Base-by-base conservation (phyloP, 345 rosid genomes). In the Salix brachista region DNA sequence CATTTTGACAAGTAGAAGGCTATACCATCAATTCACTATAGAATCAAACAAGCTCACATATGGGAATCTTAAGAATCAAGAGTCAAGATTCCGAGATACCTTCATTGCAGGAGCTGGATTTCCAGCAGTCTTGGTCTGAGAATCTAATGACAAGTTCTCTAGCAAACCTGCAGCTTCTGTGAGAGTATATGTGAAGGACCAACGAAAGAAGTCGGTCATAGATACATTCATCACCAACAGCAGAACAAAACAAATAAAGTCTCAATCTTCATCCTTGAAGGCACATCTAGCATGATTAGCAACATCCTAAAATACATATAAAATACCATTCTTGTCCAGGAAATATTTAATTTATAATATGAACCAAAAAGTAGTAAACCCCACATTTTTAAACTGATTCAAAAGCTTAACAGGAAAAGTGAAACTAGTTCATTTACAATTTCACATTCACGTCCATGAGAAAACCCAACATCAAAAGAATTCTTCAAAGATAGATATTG, bases 91-190 rank as follows among this genome's bases (percentile, higher is more conserved):
- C 36, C 1, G 13, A 50, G 11, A 37, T 84, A 90, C 97, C 92
- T 87, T 84, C 66, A 76, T 73, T 28, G 75, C 72, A 34, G 69
- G 75, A 54, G 86, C 85, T 32, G 84, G 44, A 68, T 65, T 83
- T 75, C 83, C 87, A 76, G 65, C 56, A 34, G 84, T 54, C 80
- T 60, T 87, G 58, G 80, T 75, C 75, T 88, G 89, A 32, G 91
- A 84, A 67, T 85, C 86, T 28, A 93, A 69, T 19, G 92, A 84
- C 86, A 93, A 74, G 23, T 85, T 86, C 85, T 87, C 86, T 73
- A 91, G 75, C 68, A 88, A 80, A 82, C 86, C 92, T 77, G 88
- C 87, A 78, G 90, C 83, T 41, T 91, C 91, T 89, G 86, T 70
- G 79, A 80, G 12, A 71, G 26, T 21, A 78, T 67, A 60, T 56